Evolutionary conservation across 2,329 filamentous ascomycete genomes (phyloP).

Genomic region (Bertia moriformis): DNA sequence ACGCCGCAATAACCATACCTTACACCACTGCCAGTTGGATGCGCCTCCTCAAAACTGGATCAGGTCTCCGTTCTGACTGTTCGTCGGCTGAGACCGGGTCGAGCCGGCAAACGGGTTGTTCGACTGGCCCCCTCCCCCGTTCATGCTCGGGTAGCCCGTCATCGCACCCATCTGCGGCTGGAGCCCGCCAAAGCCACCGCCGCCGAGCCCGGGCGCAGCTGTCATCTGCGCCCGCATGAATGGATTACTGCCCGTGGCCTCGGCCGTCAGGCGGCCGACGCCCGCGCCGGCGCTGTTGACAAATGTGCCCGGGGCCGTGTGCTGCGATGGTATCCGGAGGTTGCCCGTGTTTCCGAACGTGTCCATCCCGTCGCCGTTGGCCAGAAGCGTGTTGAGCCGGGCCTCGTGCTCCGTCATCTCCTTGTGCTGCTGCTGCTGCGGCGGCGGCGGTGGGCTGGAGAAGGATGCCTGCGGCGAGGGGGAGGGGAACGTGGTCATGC

Average conservation of each 20-base stretch:
- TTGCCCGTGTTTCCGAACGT: slow-evolving; percentile 97
- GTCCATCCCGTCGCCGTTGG: slow-evolving; percentile 81
- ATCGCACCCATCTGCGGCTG: slow-evolving; percentile 35
- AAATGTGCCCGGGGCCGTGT: slow-evolving; percentile 90
- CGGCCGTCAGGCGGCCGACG: slow-evolving; percentile 50
- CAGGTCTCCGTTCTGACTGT: slow-evolving; percentile 37
- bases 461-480: slow-evolving; percentile 22
- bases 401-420: slow-evolving; percentile 50
- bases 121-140: slow-evolving; percentile 24
- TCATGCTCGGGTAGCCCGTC: slow-evolving; percentile 40
- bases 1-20: too few relatives aligned
- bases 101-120: slow-evolving; percentile 44
- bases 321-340: slow-evolving; percentile 84
- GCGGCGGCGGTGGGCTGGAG: slow-evolving; percentile 28
- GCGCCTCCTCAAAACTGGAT: slow-evolving; percentile 45
- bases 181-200: too few relatives aligned
- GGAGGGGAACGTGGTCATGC: too few relatives aligned
- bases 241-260: slow-evolving; percentile 76
- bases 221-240: slow-evolving; percentile 78
- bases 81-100: slow-evolving; percentile 31
- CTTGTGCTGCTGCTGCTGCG: slow-evolving; percentile 27
- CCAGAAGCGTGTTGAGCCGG: slow-evolving; percentile 72
- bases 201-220: slow-evolving; percentile 50
- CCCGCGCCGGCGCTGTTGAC: slow-evolving; percentile 85
- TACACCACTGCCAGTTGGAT: too few relatives aligned